These are phyloP conservation scores for Penstemon davidsonii DNA, from an alignment of 257 asterid genomes.

Conservation along the genomic window DNA sequence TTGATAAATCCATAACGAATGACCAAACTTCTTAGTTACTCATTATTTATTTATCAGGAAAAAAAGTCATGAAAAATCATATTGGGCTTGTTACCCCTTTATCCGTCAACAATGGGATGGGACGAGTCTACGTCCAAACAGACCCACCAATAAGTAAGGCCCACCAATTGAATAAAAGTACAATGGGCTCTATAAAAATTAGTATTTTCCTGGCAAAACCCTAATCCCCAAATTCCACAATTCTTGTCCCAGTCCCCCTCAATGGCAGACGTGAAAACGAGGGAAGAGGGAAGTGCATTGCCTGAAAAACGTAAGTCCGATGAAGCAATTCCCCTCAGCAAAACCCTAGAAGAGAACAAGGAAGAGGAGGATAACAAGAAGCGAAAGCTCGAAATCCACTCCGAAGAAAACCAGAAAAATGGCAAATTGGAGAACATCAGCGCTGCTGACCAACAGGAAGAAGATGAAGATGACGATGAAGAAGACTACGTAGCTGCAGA, in stretches of 20 bases:
- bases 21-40: too few relatives aligned
- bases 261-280: slow-evolving; percentile 18
- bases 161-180: too few relatives aligned
- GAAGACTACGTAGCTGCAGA: slow-evolving; percentile 36
- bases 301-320: slow-evolving; percentile 14
- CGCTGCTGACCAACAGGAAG: slow-evolving; percentile 16
- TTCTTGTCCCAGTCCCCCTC: not conserved
- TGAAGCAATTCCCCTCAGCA: not conserved
- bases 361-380: slow-evolving; percentile 25
- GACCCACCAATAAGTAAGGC: too few relatives aligned
- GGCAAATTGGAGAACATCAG: slow-evolving; percentile 21
- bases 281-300: not conserved
- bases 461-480: slow-evolving; percentile 32
- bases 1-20: too few relatives aligned
- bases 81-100: too few relatives aligned
- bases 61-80: too few relatives aligned
- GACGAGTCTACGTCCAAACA: too few relatives aligned
- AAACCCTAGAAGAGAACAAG: slow-evolving; percentile 24
- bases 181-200: too few relatives aligned
- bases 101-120: too few relatives aligned
- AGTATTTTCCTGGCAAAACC: not conserved
- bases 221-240: not conserved
- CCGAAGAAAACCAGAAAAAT: not conserved
- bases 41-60: too few relatives aligned
- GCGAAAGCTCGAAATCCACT: slow-evolving; percentile 34